Conservation (phyloP, 148 eudicot species). For the Salicornia ramosissima region DNA sequence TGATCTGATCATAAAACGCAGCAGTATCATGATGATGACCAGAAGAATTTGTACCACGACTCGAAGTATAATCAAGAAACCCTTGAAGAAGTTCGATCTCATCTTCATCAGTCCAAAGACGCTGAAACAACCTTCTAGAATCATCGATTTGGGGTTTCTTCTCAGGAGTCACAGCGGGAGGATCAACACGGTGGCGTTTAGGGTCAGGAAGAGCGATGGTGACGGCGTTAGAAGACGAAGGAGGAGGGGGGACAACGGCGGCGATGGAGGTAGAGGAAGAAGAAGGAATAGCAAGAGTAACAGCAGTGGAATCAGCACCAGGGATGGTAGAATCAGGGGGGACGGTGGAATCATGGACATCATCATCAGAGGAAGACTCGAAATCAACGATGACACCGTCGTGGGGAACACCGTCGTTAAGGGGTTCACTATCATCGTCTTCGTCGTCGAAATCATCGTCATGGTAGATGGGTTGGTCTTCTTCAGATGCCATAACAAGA, state of each 20-base stretch:
- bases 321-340: conserved; percentile 13
- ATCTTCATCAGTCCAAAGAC: conserved; percentile 89
- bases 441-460: conserved; percentile 51
- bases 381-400: conserved; percentile 32
- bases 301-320: conserved; percentile 17
- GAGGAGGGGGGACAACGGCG: conserved; percentile 5
- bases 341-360: conserved; percentile 12
- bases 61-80: conserved; percentile 53
- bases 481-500: conserved; percentile 24
- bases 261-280: conserved; percentile 4
- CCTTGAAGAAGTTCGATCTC: conserved; percentile 92
- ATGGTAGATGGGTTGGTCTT: conserved; percentile 29
- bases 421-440: conserved; percentile 41
- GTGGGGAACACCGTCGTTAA: conserved; percentile 35
- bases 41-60: conserved; percentile 41
- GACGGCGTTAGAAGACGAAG: conserved; percentile 12
- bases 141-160: conserved; percentile 51
- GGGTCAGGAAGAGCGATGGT: conserved; percentile 28
- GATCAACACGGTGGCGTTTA: conserved; percentile 27
- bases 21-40: conserved; percentile 80
- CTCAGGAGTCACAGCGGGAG: conserved; percentile 21
- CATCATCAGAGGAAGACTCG: conserved; percentile 25
- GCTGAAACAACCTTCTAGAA: conserved; percentile 66
- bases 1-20: conserved; percentile 95
- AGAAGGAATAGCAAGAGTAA: conserved; percentile 21